A percentile compares a stretch with the other conserved stretches of the same genome.
Evolutionary conservation across 2,329 filamentous ascomycete genomes (phyloP).

Genomic region (Alternaria incomplexa): DNA sequence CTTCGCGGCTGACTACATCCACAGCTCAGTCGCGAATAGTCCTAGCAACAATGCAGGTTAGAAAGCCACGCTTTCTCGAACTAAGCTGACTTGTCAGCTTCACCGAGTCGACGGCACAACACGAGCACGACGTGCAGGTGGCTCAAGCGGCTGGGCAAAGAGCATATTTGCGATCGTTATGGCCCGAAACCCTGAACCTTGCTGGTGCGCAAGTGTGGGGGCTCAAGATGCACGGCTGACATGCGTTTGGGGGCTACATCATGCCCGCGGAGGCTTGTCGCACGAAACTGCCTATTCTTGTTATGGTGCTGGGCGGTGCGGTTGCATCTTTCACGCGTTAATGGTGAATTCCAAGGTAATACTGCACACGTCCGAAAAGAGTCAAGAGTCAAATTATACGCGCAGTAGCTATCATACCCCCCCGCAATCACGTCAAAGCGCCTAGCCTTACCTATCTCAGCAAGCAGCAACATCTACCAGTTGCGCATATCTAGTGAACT

Average conservation of each 20-base stretch:
- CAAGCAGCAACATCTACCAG: conserved; percentile 9
- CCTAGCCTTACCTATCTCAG: not conserved
- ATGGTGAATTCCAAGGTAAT: not conserved
- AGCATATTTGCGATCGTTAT: conserved; percentile 12
- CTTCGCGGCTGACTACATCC: not conserved
- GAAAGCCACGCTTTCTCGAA: not conserved
- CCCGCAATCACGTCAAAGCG: not conserved
- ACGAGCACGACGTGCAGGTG: too few species aligned
- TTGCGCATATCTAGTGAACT: conserved; percentile 49
- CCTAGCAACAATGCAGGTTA: fast-evolving
- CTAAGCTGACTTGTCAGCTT: not conserved
- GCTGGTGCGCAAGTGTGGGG: not conserved
- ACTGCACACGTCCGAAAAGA: not conserved
- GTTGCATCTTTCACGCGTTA: too few species aligned
- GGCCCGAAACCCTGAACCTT: not conserved
- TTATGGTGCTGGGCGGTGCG: not conserved
- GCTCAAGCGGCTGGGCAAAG: not conserved
- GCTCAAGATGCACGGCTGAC: not conserved
- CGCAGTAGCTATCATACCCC: not conserved
- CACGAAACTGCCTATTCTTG: not conserved
- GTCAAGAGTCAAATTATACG: not conserved
- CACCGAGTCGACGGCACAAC: fast-evolving
- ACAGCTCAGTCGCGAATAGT: not conserved
- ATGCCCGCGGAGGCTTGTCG: not conserved
- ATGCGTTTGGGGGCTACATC: not conserved